phyloP scores from a whole-genome alignment of 2,329 filamentous ascomycete species.

The Epichloe amarillans region DNA sequence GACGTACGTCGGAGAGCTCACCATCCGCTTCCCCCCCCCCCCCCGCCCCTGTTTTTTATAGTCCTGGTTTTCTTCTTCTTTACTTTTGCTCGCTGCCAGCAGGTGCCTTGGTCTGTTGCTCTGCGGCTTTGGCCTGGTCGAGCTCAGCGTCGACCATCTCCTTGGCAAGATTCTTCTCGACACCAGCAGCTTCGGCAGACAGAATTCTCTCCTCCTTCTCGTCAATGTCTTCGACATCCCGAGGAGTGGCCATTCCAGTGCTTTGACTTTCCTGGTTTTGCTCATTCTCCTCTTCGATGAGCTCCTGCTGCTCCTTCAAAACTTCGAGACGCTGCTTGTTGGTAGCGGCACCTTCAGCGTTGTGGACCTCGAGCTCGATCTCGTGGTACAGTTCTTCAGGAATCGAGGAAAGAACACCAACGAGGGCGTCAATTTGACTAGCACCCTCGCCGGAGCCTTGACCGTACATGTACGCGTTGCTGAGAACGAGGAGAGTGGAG shows the following conservation, averaged over 20 bases:
- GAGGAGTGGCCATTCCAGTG: slow-evolving; percentile 59
- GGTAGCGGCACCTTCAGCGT: slow-evolving; percentile 87
- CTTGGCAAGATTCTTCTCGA: slow-evolving; percentile 33
- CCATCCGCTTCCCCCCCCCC: no score
- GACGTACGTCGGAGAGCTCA: neutral
- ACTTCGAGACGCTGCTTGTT: slow-evolving; percentile 99
- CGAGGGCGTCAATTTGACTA: slow-evolving; percentile 83
- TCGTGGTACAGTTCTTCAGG: slow-evolving; percentile 98
- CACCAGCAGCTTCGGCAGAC: slow-evolving; percentile 33
- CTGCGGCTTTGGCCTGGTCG: slow-evolving; percentile 25
- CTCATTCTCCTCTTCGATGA: slow-evolving; percentile 93
- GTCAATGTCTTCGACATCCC: slow-evolving; percentile 85
- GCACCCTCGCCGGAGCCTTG: slow-evolving; percentile 80
- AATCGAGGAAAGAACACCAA: slow-evolving; percentile 84
- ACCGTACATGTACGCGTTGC: slow-evolving; percentile 95
- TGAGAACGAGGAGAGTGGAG: slow-evolving; percentile 85
- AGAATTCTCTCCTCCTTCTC: slow-evolving; percentile 69
- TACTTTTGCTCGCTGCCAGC: slow-evolving; percentile 1
- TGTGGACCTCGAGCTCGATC: slow-evolving; percentile 96
- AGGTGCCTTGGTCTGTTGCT: slow-evolving; percentile 14
- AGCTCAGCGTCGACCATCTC: slow-evolving; percentile 44
- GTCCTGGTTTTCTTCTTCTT: neutral
- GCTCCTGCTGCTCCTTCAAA: slow-evolving; percentile 92
- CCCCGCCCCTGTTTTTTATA: neutral
- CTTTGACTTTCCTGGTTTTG: slow-evolving; percentile 74